Percentiles rank a stretch among this genome's conserved stretches.
These are phyloP conservation scores for Alternaria tenuissima DNA, from an alignment of 2,329 filamentous ascomycete species.

Conservation along the genomic window DNA sequence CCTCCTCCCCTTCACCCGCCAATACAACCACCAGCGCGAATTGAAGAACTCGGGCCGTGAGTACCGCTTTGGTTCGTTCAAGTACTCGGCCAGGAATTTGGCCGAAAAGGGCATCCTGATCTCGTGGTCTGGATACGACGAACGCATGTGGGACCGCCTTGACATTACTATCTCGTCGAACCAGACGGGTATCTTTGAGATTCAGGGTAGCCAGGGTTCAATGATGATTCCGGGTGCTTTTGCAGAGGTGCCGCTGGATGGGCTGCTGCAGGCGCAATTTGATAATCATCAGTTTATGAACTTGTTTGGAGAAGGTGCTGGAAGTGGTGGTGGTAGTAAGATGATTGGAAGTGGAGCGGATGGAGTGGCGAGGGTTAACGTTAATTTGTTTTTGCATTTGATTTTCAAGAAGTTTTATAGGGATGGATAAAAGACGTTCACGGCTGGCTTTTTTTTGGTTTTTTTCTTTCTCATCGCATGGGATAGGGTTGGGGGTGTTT, in stretches of 20 bases:
- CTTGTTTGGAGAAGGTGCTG: conserved; percentile 67
- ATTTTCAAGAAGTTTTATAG: conserved; percentile 98
- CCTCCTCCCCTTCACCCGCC: conserved; percentile 94
- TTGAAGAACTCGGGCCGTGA: conserved; percentile 90
- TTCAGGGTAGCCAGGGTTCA: conserved; percentile 88
- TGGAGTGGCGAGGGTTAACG: conserved; percentile 78
- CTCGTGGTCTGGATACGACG: conserved; percentile 83
- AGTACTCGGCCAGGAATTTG: conserved; percentile 89
- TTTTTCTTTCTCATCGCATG: neutral
- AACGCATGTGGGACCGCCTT: conserved; percentile 87
- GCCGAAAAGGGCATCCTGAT: conserved; percentile 94
- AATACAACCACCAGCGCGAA: conserved; percentile 98
- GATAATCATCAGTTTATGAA: conserved; percentile 97
- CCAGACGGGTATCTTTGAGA: conserved; percentile 89
- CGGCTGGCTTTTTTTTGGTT: no score
- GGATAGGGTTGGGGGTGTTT: neutral
- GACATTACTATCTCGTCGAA: conserved; percentile 95
- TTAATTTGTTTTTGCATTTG: conserved; percentile 94
- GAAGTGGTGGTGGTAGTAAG: neutral
- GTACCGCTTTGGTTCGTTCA: conserved; percentile 97
- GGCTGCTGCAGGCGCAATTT: conserved; percentile 94
- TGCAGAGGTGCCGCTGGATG: conserved; percentile 87
- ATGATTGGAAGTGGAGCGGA: neutral
- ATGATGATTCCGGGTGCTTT: conserved; percentile 97
- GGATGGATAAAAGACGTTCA: conserved; percentile 47